Evolutionary conservation across 139 green algal genomes (phyloP), one percentile per base, ranked within the genome.

Genomic region (Volvox africanus): DNA sequence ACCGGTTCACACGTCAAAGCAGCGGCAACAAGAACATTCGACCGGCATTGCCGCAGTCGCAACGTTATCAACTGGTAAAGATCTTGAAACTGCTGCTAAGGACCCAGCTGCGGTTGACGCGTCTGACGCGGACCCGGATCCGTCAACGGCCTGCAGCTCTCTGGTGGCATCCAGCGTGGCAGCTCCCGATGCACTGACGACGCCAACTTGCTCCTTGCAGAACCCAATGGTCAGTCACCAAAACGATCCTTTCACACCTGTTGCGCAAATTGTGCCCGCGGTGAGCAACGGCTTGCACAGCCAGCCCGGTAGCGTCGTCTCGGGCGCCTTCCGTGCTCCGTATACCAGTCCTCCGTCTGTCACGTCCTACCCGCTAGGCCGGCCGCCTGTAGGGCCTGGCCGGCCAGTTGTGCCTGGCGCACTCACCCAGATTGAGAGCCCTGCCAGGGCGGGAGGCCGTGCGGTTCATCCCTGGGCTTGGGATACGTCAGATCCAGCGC

Each of bases 271-370:
- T 44, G 78, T 84, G 17, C 78, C 78, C 5, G 78, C 78, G 1
- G 78, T 84, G 6, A 84, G 78, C 78, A 35, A 20, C 17, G 37
- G 36, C 37, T 22, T 35, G 75, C 78, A 35, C 16, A 84, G 36
- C 37, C 36, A 35, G 28, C 78, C 62, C 18, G 78, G 78, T 24
- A 84, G 78, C 36, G 78, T 44, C 36, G 20, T 32, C 19, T 33
- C 1, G 18, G 78, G 11, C 22, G 21, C 78, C 36, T 84, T 19
- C 55, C 22, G 80, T n/a, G 28, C 28, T 17, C 80, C 24, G 6
- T 71, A 50, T 61, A 22, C 11, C 61, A 90, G 86, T 55, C 86
- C 86, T 14, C 86, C 86, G 24, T 90, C 86, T 16, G 71, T 90
- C 44, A 90, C 73, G 16, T 90, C 86, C 9, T 89, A 89, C 69